Evolutionary conservation across 441 rosid genomes (phyloP).

Genomic region (Adansonia rubrostipa): DNA sequence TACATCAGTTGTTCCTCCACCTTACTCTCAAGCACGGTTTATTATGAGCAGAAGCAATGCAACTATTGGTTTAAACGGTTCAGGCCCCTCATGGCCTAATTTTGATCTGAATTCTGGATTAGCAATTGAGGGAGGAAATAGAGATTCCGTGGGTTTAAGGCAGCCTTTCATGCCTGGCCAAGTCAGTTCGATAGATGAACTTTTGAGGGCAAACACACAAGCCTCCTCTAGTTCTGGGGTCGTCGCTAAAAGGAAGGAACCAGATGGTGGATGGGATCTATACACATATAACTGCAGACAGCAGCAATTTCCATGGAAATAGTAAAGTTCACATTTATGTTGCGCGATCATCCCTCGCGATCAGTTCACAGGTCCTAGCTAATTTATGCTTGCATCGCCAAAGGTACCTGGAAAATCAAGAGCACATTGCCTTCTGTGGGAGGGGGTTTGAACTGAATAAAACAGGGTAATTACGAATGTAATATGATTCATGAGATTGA

Average conservation of each 20-base stretch:
- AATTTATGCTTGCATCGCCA: constrained; percentile 34
- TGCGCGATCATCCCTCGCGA: constrained; percentile 23
- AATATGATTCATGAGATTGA: constrained; percentile 57
- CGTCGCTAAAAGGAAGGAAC: constrained; percentile 84
- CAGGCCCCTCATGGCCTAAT: constrained; percentile 58
- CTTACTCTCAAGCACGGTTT: constrained; percentile 65
- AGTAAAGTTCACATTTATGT: constrained; percentile 29
- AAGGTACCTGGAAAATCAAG: constrained; percentile 34
- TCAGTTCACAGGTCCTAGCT: constrained; percentile 32
- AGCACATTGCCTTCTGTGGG: constrained; percentile 50
- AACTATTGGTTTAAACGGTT: constrained; percentile 51
- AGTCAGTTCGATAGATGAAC: constrained; percentile 63
- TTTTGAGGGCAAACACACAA: constrained; percentile 51
- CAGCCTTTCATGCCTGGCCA: constrained; percentile 68
- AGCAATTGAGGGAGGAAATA: constrained; percentile 62
- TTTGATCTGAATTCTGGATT: constrained; percentile 78
- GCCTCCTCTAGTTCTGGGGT: constrained; percentile 67
- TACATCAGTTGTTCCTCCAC: constrained; percentile 50
- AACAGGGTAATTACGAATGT: constrained; percentile 44
- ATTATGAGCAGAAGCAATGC: constrained; percentile 64
- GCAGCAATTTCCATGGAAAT: constrained; percentile 81
- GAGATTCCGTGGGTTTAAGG: constrained; percentile 58
- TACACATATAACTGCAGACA: constrained; percentile 49
- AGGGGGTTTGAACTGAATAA: constrained; percentile 52
- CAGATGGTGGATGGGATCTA: constrained; percentile 77